Base-by-base conservation (phyloP, 257 asterid genomes). In the Primulina eburnea region DNA sequence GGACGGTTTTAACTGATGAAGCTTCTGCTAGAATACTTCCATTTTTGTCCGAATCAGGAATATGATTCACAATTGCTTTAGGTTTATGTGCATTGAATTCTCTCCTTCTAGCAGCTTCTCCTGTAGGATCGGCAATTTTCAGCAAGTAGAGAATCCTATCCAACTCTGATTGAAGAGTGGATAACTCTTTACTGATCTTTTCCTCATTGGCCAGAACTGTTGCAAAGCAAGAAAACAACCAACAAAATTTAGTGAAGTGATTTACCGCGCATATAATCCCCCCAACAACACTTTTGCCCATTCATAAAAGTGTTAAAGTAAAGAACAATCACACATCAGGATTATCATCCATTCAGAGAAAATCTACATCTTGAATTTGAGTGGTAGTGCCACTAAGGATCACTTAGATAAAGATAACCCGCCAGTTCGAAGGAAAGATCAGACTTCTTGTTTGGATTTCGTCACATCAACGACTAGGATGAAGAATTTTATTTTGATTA, bases 91-190 rank as follows among this genome's bases (percentile, higher is more conserved):
- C 85, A 71, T 75, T 70, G 16, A 82, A 53, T 73, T 84, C 89
- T 82, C 90, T 85, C 79, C 78, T 86, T 77, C 67, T 82, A 40
- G 88, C 87, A 65, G 96, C 97, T 83, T 86, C 99, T 75, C 96
- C 99, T 0, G 84, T 64, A 12, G 99, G 99, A 81, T 94, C 99
- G 33, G 99, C 99, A 71, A 94, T 82, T 82, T 72, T 89, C 79
- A 94, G 85, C 89, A 94, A 89, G 88, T 86, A 90, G 7, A 85
- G 80, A 68, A 91, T 85, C 81, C 93, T 87, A 75, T 91, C 95
- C 83, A 91, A 75, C 84, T 94, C 95, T 5, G 91, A 83, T 71
- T 89, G 87, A 62, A 94, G 95, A 67, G 77, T 60, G 43, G 87
- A 80, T 72, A 89, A 61, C 71, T 86, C 95, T 74, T 85, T 89